Base-by-base conservation (phyloP, 495 filamentous ascomycete species). In the Delitschia confertaspora region DNA sequence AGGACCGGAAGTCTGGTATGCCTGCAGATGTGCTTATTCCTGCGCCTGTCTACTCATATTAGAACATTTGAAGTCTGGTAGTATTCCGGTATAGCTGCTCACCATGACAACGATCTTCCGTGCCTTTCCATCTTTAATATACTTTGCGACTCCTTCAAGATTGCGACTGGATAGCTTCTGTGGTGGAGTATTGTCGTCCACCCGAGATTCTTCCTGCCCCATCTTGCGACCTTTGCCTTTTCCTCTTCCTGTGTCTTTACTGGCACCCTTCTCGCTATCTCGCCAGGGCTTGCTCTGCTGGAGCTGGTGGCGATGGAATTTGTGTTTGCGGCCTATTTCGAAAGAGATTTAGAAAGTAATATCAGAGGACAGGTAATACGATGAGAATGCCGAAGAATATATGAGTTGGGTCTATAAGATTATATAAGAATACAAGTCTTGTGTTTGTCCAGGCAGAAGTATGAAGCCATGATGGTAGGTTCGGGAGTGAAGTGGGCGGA, bases 1-100 rank as follows among this genome's bases (percentile, higher is more conserved):
- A 82, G 4, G 79, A 82, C 38, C 82, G 74, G 61, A 87, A 87
- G 60, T 87, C 82, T 36, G 82, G 82, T 33, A 87, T 68, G 6
- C 65, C 63, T 21, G 54, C 66, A 11, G 60, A 56, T 3, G 63
- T 67, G 31, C 52, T 57, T 40, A 81, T 77, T 31, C 77, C 77
- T 13, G 75, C 76, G 36, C 76, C 76, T 9, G 70, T 76, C 81
- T 57, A 13, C 19, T 3, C 1, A 7, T 2, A 22, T 23, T 29
- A 27, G 21, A 2, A 6, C 6, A 4, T 36, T 2, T 3, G 13
- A 17, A 16, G 13, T 18, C 10, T 3, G 33, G 8, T 2, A 11
- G 3, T 30, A 38, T 3, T 2, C 7, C 18, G 14, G 31, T 19
- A 19, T 37, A 33, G 10, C 32, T n/a, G 13, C 33, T 25, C 38